Base-by-base conservation (phyloP, 805 yeast genomes). In the Hanseniaspora guilliermondii region DNA sequence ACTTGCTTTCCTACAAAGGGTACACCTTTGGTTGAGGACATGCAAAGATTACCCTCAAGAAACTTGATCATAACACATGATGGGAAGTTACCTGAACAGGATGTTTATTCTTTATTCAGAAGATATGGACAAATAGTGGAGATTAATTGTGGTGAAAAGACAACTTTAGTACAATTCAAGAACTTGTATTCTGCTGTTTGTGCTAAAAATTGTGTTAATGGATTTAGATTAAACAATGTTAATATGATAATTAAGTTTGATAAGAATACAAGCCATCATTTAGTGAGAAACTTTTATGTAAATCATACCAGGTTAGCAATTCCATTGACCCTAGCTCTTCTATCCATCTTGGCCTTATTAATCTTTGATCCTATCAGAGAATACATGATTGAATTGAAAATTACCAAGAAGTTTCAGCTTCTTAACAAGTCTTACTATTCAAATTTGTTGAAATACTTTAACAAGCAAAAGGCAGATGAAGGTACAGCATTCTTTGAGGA, bases 11-110 rank as follows among this genome's bases (percentile, higher is more conserved):
- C 85, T 0, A 97, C 93, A 0, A 82, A 84, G 60, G 99, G 99
- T 58, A 73, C 77, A 1, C 98, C 99, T 0, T 91, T 97, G 96
- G 84, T 93, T 57, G 97, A 91, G 69, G 98, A 93, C 65, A 72
- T 93, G 65, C 77, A 86, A 60, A 70, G 96, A 58, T 77, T 75
- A 59, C 95, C 95, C 8, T 79, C 83, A 53, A 68, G 74, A 8
- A 72, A 73, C 14, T 68, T 93, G 24, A 76, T 77, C 53, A 80
- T 91, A 5, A 73, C 75, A 27, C 89, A 83, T 64, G 87, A 83
- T 59, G 97, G 96, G 1, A 68, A 91, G 56, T 76, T 84, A 0
- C 94, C 87, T 58, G 97, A 89, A 66, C 76, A 75, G 56, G 83
- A 82, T 53, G 65, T 89, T 52, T 91, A 89, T 61, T 76, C 85